Conservation (phyloP, 305 asterid genomes). For the Solanum chacoense region DNA sequence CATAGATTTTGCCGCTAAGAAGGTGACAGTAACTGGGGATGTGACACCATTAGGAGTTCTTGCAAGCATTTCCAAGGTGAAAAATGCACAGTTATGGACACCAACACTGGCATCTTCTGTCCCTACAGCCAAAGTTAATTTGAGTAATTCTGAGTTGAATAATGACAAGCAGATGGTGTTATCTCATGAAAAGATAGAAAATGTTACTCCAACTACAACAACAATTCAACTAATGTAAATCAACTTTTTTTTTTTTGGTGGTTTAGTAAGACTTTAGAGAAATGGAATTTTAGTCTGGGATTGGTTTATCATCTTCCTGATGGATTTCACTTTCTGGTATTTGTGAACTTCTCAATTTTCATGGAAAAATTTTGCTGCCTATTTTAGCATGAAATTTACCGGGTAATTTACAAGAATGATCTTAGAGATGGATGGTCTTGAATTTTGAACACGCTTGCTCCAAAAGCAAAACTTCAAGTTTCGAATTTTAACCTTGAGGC, state of each 20-base stretch:
- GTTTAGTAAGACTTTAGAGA: background rate
- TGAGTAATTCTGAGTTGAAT: background rate
- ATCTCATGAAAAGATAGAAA: background rate
- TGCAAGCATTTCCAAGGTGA: conserved; percentile 78
- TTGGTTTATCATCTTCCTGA: background rate
- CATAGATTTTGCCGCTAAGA: conserved; percentile 81
- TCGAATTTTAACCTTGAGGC: background rate
- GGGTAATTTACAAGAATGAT: background rate
- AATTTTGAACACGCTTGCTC: background rate
- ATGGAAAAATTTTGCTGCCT: background rate
- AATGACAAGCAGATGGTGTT: background rate
- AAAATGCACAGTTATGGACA: conserved; percentile 65
- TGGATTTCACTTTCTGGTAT: background rate
- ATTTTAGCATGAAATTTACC: background rate
- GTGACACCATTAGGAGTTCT: conserved; percentile 69
- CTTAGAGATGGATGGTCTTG: background rate
- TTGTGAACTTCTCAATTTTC: background rate
- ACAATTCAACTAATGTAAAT: background rate
- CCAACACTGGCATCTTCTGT: conserved; percentile 36
- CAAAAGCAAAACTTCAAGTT: background rate
- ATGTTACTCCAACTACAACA: background rate
- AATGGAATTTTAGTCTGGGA: background rate
- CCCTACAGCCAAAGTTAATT: conserved; percentile 1
- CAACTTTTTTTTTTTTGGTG: background rate
- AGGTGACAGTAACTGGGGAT: conserved; percentile 69